Evolutionary conservation across 164 flowering plant species (phyloP).

Genomic region (Umbilicus rupestris): DNA sequence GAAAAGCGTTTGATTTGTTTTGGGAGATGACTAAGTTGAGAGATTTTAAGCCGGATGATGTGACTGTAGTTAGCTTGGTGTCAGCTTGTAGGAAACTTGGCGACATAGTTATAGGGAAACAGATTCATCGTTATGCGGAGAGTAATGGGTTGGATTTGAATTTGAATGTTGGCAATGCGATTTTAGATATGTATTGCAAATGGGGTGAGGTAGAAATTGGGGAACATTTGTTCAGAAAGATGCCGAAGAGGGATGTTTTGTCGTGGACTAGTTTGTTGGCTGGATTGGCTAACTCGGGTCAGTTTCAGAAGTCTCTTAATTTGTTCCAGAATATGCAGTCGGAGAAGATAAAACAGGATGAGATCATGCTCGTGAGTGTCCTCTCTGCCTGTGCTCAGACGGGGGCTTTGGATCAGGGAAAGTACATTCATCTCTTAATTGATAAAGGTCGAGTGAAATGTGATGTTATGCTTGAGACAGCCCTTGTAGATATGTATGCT

Average conservation of each 20-base stretch:
- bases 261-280: constrained; percentile 28
- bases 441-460: constrained; percentile 14
- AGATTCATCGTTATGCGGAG: constrained; percentile 21
- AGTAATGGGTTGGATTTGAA: constrained; percentile 18
- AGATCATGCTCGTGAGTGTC: constrained; percentile 21
- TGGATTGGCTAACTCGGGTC: constrained; percentile 19
- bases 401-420: constrained; percentile 30
- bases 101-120: constrained; percentile 21
- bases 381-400: constrained; percentile 28
- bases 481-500: constrained; percentile 22
- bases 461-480: constrained; percentile 28
- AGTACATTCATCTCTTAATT: constrained; percentile 20
- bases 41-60: constrained; percentile 18
- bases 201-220: constrained; percentile 25
- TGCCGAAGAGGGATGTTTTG: constrained; percentile 21
- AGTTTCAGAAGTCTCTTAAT: constrained; percentile 17
- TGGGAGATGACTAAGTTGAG: constrained; percentile 7
- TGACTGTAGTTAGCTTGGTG: constrained; percentile 27
- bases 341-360: constrained; percentile 19
- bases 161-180: constrained; percentile 23
- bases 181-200: constrained; percentile 32
- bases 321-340: constrained; percentile 24
- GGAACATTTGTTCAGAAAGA: constrained; percentile 14
- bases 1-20: constrained; percentile 11
- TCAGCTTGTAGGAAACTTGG: constrained; percentile 21